phyloP scores from a whole-genome alignment of 176 grass and related monocot genomes.

The Eleusine coracana region DNA sequence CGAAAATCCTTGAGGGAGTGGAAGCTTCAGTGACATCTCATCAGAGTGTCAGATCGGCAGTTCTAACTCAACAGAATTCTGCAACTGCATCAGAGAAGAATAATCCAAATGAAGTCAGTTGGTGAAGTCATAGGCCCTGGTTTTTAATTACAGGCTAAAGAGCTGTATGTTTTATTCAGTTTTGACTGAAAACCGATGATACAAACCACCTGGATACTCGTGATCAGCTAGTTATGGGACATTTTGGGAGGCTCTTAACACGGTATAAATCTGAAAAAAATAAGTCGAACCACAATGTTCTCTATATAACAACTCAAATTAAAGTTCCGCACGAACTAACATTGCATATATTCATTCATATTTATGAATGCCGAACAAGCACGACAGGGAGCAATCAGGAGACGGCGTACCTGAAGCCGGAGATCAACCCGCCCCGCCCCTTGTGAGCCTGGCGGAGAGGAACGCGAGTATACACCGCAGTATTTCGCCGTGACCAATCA shows the following conservation, averaged over 20 bases:
- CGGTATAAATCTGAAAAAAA: neutral
- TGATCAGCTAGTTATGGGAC: neutral
- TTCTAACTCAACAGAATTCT: conserved; percentile 28
- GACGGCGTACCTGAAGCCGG: no score
- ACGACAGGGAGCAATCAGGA: no score
- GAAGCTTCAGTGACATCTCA: conserved; percentile 67
- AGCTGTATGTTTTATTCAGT: neutral
- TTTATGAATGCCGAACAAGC: neutral
- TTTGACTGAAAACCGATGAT: neutral
- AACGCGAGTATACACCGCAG: no score
- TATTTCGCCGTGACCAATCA: no score
- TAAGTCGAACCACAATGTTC: neutral
- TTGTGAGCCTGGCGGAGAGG: no score
- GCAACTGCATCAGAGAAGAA: neutral
- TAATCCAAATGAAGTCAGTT: neutral
- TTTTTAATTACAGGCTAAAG: neutral
- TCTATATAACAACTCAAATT: neutral
- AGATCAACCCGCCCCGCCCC: no score
- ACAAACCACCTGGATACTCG: neutral
- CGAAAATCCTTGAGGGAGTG: conserved; percentile 69
- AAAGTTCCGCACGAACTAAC: neutral
- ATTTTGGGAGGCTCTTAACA: neutral
- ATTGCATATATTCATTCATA: neutral
- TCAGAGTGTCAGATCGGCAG: conserved; percentile 29
- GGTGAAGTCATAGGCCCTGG: neutral